phyloP scores from a whole-genome alignment of 768 basidiomycete species.

The Gloeopeniophorella convolvens region DNA sequence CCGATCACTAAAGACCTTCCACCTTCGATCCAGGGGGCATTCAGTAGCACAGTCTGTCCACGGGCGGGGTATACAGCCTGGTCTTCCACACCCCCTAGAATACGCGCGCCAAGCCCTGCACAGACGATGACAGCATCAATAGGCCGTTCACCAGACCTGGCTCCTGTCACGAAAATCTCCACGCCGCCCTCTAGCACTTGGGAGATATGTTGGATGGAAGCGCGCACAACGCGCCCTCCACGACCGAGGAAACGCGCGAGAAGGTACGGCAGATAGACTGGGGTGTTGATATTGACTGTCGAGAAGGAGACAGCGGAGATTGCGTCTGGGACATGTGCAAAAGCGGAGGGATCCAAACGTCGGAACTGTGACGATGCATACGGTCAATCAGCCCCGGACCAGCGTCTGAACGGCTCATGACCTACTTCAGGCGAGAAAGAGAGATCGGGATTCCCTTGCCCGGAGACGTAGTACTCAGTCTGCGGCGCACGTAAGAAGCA shows the following conservation, averaged over 20 bases:
- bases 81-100: constrained; percentile 47
- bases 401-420: background rate
- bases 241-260: constrained; percentile 46
- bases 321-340: constrained; percentile 32
- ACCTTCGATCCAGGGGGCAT: constrained; percentile 46
- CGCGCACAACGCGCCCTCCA: constrained; percentile 59
- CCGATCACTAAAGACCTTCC: constrained; percentile 40
- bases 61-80: constrained; percentile 40
- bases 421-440: constrained; percentile 31
- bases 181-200: constrained; percentile 61
- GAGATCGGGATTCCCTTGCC: constrained; percentile 34
- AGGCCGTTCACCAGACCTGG: constrained; percentile 8
- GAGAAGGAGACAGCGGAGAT: constrained; percentile 51
- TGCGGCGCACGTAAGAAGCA: constrained; percentile 62
- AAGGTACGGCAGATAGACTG: constrained; percentile 59
- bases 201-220: constrained; percentile 57
- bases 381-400: background rate
- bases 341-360: constrained; percentile 34
- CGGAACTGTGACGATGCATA: constrained; percentile 33
- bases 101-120: constrained; percentile 54
- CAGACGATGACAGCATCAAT: constrained; percentile 61
- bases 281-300: constrained; percentile 63
- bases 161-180: constrained; percentile 21
- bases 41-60: constrained; percentile 39
- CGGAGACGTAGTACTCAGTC: constrained; percentile 49